Base-by-base conservation (phyloP, 768 basidiomycete species). In the Auricularia cornea region DNA sequence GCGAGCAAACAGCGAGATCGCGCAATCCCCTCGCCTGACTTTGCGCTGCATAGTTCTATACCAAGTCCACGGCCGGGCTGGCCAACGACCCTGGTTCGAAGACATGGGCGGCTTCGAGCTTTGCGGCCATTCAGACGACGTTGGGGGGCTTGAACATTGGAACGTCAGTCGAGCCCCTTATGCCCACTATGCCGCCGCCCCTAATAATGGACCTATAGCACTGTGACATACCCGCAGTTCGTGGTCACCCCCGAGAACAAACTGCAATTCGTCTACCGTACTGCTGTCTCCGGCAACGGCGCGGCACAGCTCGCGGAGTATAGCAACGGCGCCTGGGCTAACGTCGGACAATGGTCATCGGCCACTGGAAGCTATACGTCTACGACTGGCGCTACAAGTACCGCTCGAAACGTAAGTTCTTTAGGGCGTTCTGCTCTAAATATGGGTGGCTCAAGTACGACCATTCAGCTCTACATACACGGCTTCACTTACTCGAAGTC, bases 191-290 rank as follows among this genome's bases (percentile, higher is more conserved):
- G n/a, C n/a, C n/a, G 35, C 14, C 12, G 35, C 8, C 10, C 16
- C 35, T 38, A 38, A 38, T 14, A 38, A 38, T 14, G 35, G 35
- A 38, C 5, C 16, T 20, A 32, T 51, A 64, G 63, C 31, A 38
- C 32, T 20, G 44, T 64, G 16, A 64, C 64, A 12, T 64, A 62
- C 31, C 64, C 64, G 12, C 64, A 64, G 29, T 64, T 62, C 35
- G 59, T 59, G 38, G 33, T 64, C 38, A 51, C 64, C 8, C 61
- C 61, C 20, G 48, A 61, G 11, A 61, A 61, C 23, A 64, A 52
- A 28, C 31, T 61, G 26, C 64, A 64, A 32, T 61, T 64, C 33
- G 31, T 61, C 11, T 62, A 62, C 29, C 64, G 60, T 5, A 30
- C 44, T 51, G 60, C 29, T 8, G 44, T 61, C 29, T 61, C 60